These are phyloP conservation scores for Mycogone perniciosa DNA, from an alignment of 2,329 filamentous ascomycete genomes.

Conservation along the genomic window DNA sequence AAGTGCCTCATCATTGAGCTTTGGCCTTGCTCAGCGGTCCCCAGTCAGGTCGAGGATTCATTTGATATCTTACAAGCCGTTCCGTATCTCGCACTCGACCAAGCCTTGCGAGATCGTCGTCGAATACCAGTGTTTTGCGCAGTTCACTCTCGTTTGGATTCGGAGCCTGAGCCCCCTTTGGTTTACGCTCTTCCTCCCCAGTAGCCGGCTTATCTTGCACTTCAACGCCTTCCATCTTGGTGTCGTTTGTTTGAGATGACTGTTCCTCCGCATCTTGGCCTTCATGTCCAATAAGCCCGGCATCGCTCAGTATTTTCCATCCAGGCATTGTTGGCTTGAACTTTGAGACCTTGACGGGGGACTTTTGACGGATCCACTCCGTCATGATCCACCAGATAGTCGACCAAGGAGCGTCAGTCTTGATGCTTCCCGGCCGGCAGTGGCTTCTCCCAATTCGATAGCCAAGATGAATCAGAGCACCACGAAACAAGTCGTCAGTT, in stretches of 20 bases:
- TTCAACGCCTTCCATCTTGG: slow-evolving; percentile 37
- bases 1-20: slow-evolving; percentile 43
- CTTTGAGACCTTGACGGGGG: slow-evolving; percentile 66
- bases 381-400: slow-evolving; percentile 90
- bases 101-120: slow-evolving; percentile 68
- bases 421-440: slow-evolving; percentile 81
- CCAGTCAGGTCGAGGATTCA: slow-evolving; percentile 90
- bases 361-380: slow-evolving; percentile 79
- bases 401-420: slow-evolving; percentile 87
- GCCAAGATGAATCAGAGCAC: slow-evolving; percentile 73
- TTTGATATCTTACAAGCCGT: slow-evolving; percentile 77
- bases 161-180: slow-evolving; percentile 17
- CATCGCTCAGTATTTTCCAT: slow-evolving; percentile 55
- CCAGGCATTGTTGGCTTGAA: slow-evolving; percentile 66
- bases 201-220: slow-evolving; percentile 11
- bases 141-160: slow-evolving; percentile 31
- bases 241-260: slow-evolving; percentile 17
- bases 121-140: slow-evolving; percentile 61
- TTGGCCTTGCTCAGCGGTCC: slow-evolving; percentile 66
- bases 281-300: slow-evolving; percentile 31
- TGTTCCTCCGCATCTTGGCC: slow-evolving; percentile 26
- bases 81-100: slow-evolving; percentile 62
- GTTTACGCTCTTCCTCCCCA: slow-evolving; percentile 16
- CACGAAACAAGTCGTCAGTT: slow-evolving; percentile 69
- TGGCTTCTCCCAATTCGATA: slow-evolving; percentile 83